Base-by-base conservation (phyloP, 2,329 filamentous ascomycete species). In the Rutstroemia sp. region DNA sequence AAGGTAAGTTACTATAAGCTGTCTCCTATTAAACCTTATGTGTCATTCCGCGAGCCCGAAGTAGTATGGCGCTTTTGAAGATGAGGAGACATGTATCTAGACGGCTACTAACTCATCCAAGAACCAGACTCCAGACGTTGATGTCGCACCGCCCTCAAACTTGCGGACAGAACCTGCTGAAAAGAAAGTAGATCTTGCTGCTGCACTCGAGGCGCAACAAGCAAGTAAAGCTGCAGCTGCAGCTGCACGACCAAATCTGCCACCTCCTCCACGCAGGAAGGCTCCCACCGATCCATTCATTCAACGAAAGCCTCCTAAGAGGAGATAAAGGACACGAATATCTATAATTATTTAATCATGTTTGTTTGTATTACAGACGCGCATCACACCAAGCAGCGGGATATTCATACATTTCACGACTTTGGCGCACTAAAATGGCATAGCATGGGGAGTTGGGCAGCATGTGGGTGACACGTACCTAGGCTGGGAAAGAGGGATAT, bases 261-360 rank as follows among this genome's bases (percentile, higher is more conserved):
- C 56, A 14, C 36, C 45, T 17, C 59, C 59, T 14, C 60, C 56
- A 25, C 51, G 60, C 19, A 62, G 56, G 49, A 62, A 59, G 30
- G 53, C 57, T 34, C 59, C 60, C 9, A 52, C 53, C 3, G 60
- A 62, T 49, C 60, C 60, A 16, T 62, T 62, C 46, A 62, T 62
- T 48, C 54, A 58, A 36, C 57, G 57, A 7, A 62, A 61, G 57
- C 55, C 51, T 42, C 50, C 53, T 9, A 48, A 48, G 21, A 54
- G 39, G 21, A 54, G 34, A 42, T 57, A 21, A 44, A 14, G 25
- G 23, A 30, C 10, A 48, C 34, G 6, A 12, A 44, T 44, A 10
- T 17, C n/a, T 17, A 17, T 44, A 17, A 5, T 19, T 19, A 21
- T 19, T 10, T 4, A 44, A 10, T 44, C 40, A 30, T 30, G 27